These are phyloP conservation scores for Pseudogymnoascus sp. DNA, from an alignment of 2,329 filamentous ascomycete species.

Conservation along the genomic window DNA sequence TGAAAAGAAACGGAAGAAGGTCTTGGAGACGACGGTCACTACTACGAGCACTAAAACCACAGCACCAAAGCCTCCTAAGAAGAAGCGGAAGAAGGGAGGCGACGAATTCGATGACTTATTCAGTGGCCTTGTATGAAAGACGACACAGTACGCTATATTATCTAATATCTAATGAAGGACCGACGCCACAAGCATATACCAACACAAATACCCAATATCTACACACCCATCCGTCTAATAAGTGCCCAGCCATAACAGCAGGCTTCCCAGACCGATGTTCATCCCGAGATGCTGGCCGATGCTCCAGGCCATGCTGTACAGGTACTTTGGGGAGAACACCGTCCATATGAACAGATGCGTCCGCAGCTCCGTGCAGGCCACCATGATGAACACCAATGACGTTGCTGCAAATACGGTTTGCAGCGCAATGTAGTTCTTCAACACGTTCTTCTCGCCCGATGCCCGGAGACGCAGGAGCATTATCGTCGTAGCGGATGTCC, in stretches of 20 bases:
- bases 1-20: slow-evolving; percentile 23
- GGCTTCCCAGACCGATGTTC: slow-evolving; percentile 56
- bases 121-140: slow-evolving; percentile 43
- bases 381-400: slow-evolving; percentile 71
- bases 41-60: not conserved
- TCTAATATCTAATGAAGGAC: not conserved
- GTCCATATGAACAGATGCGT: slow-evolving; percentile 98
- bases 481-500: slow-evolving; percentile 60
- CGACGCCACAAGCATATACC: not conserved
- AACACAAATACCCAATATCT: not conserved
- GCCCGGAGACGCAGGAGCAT: slow-evolving; percentile 41
- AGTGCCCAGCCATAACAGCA: slow-evolving; percentile 48
- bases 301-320: slow-evolving; percentile 87
- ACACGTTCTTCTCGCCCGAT: slow-evolving; percentile 13
- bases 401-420: slow-evolving; percentile 64
- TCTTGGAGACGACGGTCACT: slow-evolving; percentile 4
- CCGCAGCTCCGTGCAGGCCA: slow-evolving; percentile 72
- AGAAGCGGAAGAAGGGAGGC: slow-evolving; percentile 48
- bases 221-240: slow-evolving; percentile 22
- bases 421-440: slow-evolving; percentile 49
- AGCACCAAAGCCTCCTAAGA: slow-evolving; percentile 37
- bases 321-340: slow-evolving; percentile 93
- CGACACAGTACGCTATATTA: not conserved
- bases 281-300: slow-evolving; percentile 71
- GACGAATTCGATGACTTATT: slow-evolving; percentile 73